Evolutionary conservation across 768 basidiomycete genomes (phyloP).

Genomic region (Rhizopogon roseolus): DNA sequence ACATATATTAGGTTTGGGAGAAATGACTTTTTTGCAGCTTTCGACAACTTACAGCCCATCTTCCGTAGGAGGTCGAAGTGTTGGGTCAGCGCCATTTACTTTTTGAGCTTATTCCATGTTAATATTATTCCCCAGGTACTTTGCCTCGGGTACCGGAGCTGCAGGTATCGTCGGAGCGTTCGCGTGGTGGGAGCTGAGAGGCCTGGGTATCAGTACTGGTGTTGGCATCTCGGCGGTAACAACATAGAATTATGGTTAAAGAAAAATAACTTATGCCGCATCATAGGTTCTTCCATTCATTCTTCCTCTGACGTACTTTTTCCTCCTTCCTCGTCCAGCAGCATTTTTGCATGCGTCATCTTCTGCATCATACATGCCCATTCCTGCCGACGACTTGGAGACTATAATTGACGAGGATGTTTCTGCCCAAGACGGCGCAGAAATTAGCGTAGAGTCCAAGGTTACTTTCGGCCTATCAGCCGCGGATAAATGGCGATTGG

Average conservation of each 20-base stretch:
- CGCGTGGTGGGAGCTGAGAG: slow-evolving; percentile 91
- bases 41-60: slow-evolving; percentile 74
- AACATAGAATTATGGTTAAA: slow-evolving; percentile 17
- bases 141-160: slow-evolving; percentile 90
- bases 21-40: slow-evolving; percentile 92
- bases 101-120: neutral
- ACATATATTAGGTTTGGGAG: slow-evolving; percentile 69
- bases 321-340: slow-evolving; percentile 65
- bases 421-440: slow-evolving; percentile 17
- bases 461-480: slow-evolving; percentile 50
- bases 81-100: slow-evolving; percentile 52
- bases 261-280: slow-evolving; percentile 2
- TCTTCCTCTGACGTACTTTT: slow-evolving; percentile 72
- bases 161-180: slow-evolving; percentile 92
- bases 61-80: slow-evolving; percentile 68
- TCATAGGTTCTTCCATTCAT: slow-evolving; percentile 74
- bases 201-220: slow-evolving; percentile 77
- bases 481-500: slow-evolving; percentile 75
- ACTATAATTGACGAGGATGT: slow-evolving; percentile 14
- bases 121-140: slow-evolving; percentile 50
- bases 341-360: slow-evolving; percentile 42
- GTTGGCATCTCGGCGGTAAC: slow-evolving; percentile 76
- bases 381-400: slow-evolving; percentile 28
- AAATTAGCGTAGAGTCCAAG: slow-evolving; percentile 30
- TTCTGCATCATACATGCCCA: slow-evolving; percentile 29